Evolutionary conservation across 169 alveolate species (phyloP).

Genomic region (Perkinsus chesapeaki): DNA sequence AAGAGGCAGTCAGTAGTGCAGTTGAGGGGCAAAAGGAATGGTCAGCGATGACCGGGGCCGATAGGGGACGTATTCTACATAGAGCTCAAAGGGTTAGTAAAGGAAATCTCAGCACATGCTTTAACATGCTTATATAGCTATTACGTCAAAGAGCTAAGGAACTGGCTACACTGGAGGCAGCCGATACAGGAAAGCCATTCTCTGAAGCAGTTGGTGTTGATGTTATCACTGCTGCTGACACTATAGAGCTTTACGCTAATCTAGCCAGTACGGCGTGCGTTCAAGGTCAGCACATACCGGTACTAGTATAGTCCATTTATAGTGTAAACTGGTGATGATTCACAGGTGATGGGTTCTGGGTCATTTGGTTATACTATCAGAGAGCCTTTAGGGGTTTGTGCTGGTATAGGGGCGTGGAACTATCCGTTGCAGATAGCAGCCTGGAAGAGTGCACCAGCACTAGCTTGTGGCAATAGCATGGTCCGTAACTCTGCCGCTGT

Average conservation of each 20-base stretch:
- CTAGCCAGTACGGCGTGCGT: background rate
- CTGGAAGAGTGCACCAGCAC: conserved; percentile 60
- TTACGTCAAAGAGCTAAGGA: background rate
- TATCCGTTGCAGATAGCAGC: conserved; percentile 60
- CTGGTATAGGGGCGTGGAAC: conserved; percentile 71
- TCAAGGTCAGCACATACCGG: background rate
- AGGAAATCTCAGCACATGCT: background rate
- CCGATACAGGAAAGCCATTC: background rate
- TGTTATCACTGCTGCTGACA: background rate
- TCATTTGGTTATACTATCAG: background rate
- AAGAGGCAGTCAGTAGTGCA: background rate
- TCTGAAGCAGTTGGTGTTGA: background rate
- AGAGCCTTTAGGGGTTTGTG: conserved; percentile 69
- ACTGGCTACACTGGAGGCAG: background rate
- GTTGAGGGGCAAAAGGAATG: background rate
- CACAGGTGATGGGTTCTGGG: background rate
- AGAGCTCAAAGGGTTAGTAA: background rate
- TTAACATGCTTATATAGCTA: background rate
- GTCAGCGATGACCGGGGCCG: conserved; percentile 9
- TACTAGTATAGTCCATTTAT: too few relatives aligned
- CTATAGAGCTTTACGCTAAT: conserved; percentile 7
- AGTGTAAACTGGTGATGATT: too few relatives aligned
- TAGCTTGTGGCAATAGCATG: conserved; percentile 57
- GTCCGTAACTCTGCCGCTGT: conserved; percentile 1
- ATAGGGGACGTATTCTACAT: background rate